Base-by-base conservation (phyloP, 1,284 basidiomycete genomes). In the Irpex sp. region DNA sequence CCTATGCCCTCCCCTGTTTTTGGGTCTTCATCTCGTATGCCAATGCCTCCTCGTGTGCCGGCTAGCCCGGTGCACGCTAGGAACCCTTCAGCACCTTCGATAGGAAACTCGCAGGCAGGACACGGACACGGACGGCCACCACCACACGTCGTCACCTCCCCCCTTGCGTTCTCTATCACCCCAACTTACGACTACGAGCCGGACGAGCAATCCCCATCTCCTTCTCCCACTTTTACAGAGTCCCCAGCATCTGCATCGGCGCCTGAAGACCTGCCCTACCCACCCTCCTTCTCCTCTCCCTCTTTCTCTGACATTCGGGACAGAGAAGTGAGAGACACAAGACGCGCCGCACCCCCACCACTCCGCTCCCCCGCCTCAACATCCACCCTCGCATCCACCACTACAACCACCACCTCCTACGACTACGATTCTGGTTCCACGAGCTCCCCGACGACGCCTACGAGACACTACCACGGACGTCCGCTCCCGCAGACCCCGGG, bases 381-480 rank as follows among this genome's bases (percentile, higher is more conserved):
- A 8, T 33, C 57, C 37, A 23, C 61, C 37, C 51, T 55, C 56
- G 19, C 59, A 47, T 59, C 28, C 28, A 33, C 28, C 6, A 2
- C 28, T 6, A 33, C 28, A 2, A 23, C 23, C 23, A 4, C 23
- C 23, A 23, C 23, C 23, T 2, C 23, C 60, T 62, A 35, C 64
- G 62, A 14, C 59, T 62, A 35, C 64, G 62, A 14, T 61, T 28
- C 28, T 57, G 14, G 66, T 63, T 49, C 73, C 12, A 68, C 71
- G 4, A 69, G 68, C 4, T 70, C 67, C 2, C 64, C 70, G 12
- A 67, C 66, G 16, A 57, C 63, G 33, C 61, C 52, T 0, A 35
- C 19, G 16, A 60, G 68, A 54, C 72, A 76, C 59, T 75, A 75
- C 48, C 70, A 65, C 12, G 74, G 74, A 3, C 63, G 74, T 4